Evolutionary conservation across 2,329 filamentous ascomycete species (phyloP).

Genomic region (Stemphylium beticola): DNA sequence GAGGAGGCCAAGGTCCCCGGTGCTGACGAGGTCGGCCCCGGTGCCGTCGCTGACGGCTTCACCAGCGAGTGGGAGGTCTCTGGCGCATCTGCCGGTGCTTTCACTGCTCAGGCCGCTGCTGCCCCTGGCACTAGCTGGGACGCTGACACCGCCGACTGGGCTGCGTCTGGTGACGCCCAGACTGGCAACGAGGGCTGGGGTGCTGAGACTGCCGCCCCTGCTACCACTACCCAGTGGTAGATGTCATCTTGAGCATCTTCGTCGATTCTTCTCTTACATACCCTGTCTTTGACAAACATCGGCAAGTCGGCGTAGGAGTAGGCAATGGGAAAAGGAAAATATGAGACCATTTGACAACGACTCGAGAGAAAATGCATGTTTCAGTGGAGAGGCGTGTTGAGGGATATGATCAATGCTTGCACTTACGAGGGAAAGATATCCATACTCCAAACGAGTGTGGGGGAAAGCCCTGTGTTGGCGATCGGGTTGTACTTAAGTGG

Average conservation of each 20-base stretch:
- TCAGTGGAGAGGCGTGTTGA: slow-evolving; percentile 15
- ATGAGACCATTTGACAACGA: slow-evolving; percentile 27
- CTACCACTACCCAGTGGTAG: slow-evolving; percentile 54
- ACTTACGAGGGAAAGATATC: slow-evolving; percentile 99
- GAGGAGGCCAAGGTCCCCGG: slow-evolving; percentile 86
- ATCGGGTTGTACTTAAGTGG: slow-evolving; percentile 86
- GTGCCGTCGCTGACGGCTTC: slow-evolving; percentile 80
- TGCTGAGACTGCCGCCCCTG: slow-evolving; percentile 46
- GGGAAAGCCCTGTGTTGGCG: slow-evolving; percentile 98
- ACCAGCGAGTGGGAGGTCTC: slow-evolving; percentile 86
- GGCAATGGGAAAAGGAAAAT: slow-evolving; percentile 31
- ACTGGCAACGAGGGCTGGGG: slow-evolving; percentile 61
- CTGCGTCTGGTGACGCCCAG: slow-evolving; percentile 60
- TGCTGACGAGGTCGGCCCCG: slow-evolving; percentile 82
- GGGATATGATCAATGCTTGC: slow-evolving; percentile 57
- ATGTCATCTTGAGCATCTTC: slow-evolving; percentile 27
- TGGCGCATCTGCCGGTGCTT: slow-evolving; percentile 68
- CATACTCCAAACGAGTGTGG: slow-evolving; percentile 61
- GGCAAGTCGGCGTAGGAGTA: slow-evolving; percentile 41
- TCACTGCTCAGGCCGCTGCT: slow-evolving; percentile 62
- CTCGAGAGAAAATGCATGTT: slow-evolving; percentile 18
- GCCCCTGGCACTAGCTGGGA: slow-evolving; percentile 69
- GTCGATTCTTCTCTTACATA: slow-evolving; percentile 32
- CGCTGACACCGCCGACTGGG: slow-evolving; percentile 72
- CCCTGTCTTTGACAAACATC: slow-evolving; percentile 42